Percentiles rank a stretch among this genome's conserved stretches.
These are phyloP conservation scores for Gossypium schwendimanii DNA, from an alignment of 441 rosid genomes.

Conservation along the genomic window DNA sequence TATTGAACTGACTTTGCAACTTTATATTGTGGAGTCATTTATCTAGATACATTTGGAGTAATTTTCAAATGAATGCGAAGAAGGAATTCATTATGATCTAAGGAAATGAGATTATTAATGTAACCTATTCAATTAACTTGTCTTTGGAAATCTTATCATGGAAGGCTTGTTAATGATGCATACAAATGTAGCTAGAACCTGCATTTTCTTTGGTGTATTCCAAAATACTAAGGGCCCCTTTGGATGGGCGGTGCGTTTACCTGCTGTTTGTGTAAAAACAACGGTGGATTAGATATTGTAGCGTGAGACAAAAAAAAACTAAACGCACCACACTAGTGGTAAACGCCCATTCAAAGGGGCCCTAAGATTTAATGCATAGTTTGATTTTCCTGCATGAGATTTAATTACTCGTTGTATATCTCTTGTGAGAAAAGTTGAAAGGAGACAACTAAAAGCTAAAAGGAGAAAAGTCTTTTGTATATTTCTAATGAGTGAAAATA, in stretches of 20 bases:
- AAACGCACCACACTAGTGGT: too few species aligned
- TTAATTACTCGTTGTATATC: neutral
- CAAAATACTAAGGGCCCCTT: neutral
- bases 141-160: neutral
- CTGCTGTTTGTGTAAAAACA: too few species aligned
- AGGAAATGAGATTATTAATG: neutral
- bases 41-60: neutral
- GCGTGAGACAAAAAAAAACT: too few species aligned
- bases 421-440: too few species aligned
- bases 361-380: neutral
- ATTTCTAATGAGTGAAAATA: too few species aligned
- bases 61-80: neutral
- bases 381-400: neutral
- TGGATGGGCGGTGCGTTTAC: too few species aligned
- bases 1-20: neutral
- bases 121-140: neutral
- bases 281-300: too few species aligned
- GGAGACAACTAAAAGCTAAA: too few species aligned
- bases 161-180: neutral
- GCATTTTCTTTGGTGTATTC: neutral
- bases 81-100: neutral
- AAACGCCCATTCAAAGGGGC: too few species aligned
- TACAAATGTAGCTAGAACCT: neutral
- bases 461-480: too few species aligned
- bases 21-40: neutral